Evolutionary conservation across 2,329 filamentous ascomycete species (phyloP).

Genomic region (Epichloe glyceriae): DNA sequence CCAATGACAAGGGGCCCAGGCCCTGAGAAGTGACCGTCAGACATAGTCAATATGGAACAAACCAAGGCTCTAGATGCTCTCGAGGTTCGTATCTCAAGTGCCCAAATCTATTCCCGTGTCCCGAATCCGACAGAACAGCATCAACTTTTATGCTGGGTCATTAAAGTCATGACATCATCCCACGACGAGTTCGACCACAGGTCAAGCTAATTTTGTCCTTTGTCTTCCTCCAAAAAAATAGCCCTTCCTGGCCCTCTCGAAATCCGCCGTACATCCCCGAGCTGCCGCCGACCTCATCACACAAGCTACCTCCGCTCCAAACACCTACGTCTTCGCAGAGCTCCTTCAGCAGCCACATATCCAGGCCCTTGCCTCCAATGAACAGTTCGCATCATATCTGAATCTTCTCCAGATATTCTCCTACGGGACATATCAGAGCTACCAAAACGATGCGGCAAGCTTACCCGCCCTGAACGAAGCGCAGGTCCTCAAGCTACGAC

Average conservation of each 20-base stretch:
- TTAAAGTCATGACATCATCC: not conserved
- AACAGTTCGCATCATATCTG: slow-evolving; percentile 52
- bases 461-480: slow-evolving; percentile 60
- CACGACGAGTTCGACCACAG: not conserved
- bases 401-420: slow-evolving; percentile 78
- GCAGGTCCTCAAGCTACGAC: slow-evolving; percentile 75
- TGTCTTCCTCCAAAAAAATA: slow-evolving; percentile 28
- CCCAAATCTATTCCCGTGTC: not conserved
- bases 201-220: not conserved
- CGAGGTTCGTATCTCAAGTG: slow-evolving; percentile 30
- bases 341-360: slow-evolving; percentile 74
- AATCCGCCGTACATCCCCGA: slow-evolving; percentile 70
- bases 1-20: not conserved
- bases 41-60: slow-evolving; percentile 53
- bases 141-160: not conserved
- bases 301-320: slow-evolving; percentile 77
- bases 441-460: slow-evolving; percentile 29
- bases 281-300: slow-evolving; percentile 76
- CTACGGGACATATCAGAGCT: slow-evolving; percentile 77
- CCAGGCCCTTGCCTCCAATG: slow-evolving; percentile 50
- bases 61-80: slow-evolving; percentile 51
- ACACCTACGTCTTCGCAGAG: slow-evolving; percentile 88
- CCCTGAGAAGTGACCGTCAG: slow-evolving; percentile 4
- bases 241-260: slow-evolving; percentile 83
- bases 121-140: not conserved